Evolutionary conservation across 192 early-diverging fungal genomes (phyloP), one percentile per base, ranked within the genome.

Genomic region (Helicostylum pulchrum): DNA sequence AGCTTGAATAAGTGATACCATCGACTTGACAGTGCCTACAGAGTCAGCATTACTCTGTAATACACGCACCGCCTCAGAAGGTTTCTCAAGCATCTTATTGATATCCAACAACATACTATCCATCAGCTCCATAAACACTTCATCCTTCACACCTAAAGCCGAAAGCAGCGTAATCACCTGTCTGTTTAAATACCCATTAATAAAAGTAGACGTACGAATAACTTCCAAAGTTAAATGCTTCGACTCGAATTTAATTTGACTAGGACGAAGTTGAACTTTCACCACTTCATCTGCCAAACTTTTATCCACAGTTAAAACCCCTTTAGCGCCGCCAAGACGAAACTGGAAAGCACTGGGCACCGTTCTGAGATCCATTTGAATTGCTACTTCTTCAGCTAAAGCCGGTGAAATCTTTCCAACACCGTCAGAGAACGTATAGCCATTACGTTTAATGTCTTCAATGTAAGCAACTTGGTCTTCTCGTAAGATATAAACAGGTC

Each of bases 391-490:
- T 9, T 61, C 32, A 8, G 86, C 79, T 31, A 92, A 60, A 1
- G 39, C 48, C 3, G 50, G 57, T 0, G 85, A 85, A 32, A 93
- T 80, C 8, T 76, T 76, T 26, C 91, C 91, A 10, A 87, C 79
- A 4, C 91, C 91, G 69, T 93, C 91, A 23, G 87, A 88, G 61
- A 93, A 93, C 0, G 56, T 76, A 53, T 73, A 88, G 4, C 77
- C 75, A 53, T 88, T 77, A 3, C 70, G 57, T 45, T 77, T 69
- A 44, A 93, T 71, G 53, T 93, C 91, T 0, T 60, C 55, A 45
- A 92, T 80, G 0, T 58, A 44, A 31, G 62, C 51, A 0, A 87
- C 73, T 2, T 85, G 76, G 4, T 73, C 46, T 4, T 61, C 59
- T 5, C 53, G 23, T 9, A 90, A 45, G 1, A 65, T 62, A 2